A percentile compares a stretch with the other conserved stretches of the same genome.
Evolutionary conservation across 805 yeast genomes (phyloP).

Genomic region (Yarrowia sp.): DNA sequence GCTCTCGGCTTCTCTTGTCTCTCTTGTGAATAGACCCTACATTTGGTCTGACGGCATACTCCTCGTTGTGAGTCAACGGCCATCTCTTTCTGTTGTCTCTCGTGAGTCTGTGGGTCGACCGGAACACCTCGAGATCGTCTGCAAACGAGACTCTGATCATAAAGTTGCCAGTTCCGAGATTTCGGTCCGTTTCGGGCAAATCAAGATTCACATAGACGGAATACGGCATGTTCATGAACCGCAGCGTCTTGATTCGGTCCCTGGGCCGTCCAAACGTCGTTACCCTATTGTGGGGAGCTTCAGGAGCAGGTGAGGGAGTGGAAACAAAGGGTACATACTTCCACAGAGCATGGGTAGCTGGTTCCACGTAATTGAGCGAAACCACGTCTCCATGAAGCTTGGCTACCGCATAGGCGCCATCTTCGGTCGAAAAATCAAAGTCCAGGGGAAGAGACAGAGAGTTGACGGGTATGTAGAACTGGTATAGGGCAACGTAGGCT

Average conservation of each 20-base stretch:
- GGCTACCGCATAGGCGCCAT: conserved; percentile 41
- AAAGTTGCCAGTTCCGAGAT: conserved; percentile 49
- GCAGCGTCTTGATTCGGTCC: conserved; percentile 40
- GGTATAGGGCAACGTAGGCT: conserved; percentile 42
- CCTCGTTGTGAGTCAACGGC: conserved; percentile 41
- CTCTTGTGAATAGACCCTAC: conserved; percentile 8
- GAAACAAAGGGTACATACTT: conserved; percentile 14
- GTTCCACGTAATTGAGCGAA: conserved; percentile 32
- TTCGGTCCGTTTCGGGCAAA: conserved; percentile 48
- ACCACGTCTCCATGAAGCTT: conserved; percentile 26
- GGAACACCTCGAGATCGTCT: conserved; percentile 39
- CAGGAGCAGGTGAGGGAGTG: background rate
- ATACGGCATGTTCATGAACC: conserved; percentile 45
- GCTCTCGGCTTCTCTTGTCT: background rate
- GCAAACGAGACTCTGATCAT: conserved; percentile 45
- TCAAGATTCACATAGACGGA: conserved; percentile 45
- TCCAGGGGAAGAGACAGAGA: conserved; percentile 40
- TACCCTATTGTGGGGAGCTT: conserved; percentile 13
- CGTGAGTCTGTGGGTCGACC: conserved; percentile 36
- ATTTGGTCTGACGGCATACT: conserved; percentile 39
- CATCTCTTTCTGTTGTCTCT: conserved; percentile 39
- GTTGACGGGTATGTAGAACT: conserved; percentile 44
- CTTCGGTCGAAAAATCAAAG: conserved; percentile 42
- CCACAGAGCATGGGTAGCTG: conserved; percentile 19
- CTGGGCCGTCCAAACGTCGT: conserved; percentile 27